Evolutionary conservation across 1,139 yeast species (phyloP).

Genomic region (Nakaseomyces nivariensis): DNA sequence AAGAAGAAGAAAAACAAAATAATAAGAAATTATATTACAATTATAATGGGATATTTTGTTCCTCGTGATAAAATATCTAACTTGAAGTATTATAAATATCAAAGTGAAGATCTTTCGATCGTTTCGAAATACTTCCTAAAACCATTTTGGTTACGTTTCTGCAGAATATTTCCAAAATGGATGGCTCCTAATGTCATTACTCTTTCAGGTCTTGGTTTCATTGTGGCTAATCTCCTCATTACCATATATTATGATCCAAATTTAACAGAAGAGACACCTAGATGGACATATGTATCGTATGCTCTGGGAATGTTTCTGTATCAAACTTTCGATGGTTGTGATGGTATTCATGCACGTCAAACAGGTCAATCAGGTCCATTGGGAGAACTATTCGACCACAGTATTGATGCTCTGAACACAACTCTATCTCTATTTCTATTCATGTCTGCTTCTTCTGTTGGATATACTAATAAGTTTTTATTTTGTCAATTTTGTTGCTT

Average conservation of each 20-base stretch:
- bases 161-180: slow-evolving; percentile 62
- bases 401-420: slow-evolving; percentile 84
- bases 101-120: slow-evolving; percentile 73
- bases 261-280: slow-evolving; percentile 48
- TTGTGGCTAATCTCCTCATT: slow-evolving; percentile 49
- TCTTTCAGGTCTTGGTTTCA: slow-evolving; percentile 62
- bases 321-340: slow-evolving; percentile 94
- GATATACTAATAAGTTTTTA: slow-evolving; percentile 54
- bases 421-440: slow-evolving; percentile 66
- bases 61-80: slow-evolving; percentile 1
- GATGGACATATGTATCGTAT: slow-evolving; percentile 70
- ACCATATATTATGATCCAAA: slow-evolving; percentile 69
- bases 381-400: slow-evolving; percentile 90
- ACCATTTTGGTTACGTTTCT: slow-evolving; percentile 63
- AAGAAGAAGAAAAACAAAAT: too few relatives aligned
- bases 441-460: slow-evolving; percentile 61
- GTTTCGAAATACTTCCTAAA: slow-evolving; percentile 65
- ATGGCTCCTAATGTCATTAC: slow-evolving; percentile 89
- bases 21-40: too few relatives aligned
- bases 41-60: slow-evolving; percentile 59
- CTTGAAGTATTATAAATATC: slow-evolving; percentile 31
- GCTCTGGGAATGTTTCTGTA: slow-evolving; percentile 81
- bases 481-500: slow-evolving; percentile 67
- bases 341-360: slow-evolving; percentile 83
- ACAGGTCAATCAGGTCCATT: slow-evolving; percentile 94